Evolutionary conservation across 441 rosid genomes (phyloP).

Genomic region (Cnidoscolus chayamansa): DNA sequence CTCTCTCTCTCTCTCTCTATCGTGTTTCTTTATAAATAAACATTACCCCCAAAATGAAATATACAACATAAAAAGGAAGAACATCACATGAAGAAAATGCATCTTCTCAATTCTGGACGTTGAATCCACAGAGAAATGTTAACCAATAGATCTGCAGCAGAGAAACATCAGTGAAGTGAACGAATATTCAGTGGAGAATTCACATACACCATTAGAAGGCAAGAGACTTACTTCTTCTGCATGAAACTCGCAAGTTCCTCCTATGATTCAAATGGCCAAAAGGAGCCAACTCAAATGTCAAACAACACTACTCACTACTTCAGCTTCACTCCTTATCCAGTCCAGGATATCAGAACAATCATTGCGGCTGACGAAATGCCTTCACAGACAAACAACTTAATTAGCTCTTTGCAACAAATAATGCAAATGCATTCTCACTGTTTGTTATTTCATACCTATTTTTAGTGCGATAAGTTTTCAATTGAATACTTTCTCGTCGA

Average conservation of each 20-base stretch:
- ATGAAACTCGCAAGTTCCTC: neutral
- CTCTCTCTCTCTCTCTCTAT: too few species aligned
- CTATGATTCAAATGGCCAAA: neutral
- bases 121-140: neutral
- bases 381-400: slow-evolving; percentile 27
- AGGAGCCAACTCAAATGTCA: slow-evolving; percentile 17
- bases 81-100: neutral
- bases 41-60: too few species aligned
- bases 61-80: neutral
- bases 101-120: slow-evolving; percentile 1
- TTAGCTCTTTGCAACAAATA: slow-evolving; percentile 6
- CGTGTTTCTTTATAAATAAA: too few species aligned
- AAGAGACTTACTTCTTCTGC: neutral
- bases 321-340: slow-evolving; percentile 56
- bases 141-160: neutral
- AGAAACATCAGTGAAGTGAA: neutral
- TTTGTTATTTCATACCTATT: slow-evolving; percentile 46
- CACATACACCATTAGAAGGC: neutral
- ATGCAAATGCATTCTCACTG: neutral
- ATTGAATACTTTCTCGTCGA: slow-evolving; percentile 46
- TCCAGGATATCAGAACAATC: slow-evolving; percentile 69
- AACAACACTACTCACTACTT: slow-evolving; percentile 24
- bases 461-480: slow-evolving; percentile 59
- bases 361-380: slow-evolving; percentile 57
- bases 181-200: neutral